Base-by-base conservation (phyloP, 1,284 basidiomycete genomes). In the Fistulinella staudtii region DNA sequence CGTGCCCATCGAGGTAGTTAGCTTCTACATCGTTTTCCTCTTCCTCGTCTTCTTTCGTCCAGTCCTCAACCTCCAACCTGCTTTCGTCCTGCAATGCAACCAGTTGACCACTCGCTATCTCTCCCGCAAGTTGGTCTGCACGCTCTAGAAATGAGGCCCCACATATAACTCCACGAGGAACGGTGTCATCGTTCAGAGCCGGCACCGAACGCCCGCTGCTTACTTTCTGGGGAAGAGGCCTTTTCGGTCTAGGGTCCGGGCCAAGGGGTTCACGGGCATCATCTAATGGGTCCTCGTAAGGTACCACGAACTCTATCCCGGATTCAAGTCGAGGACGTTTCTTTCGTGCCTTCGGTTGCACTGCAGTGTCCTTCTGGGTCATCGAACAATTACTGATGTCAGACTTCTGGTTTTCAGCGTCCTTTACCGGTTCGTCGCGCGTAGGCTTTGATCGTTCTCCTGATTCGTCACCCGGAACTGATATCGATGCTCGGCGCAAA, bases 151-250 rank as follows among this genome's bases (percentile, higher is more conserved):
- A 46, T 20, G 37, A 18, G 8, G 34, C 5, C 37, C 38, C 29
- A 21, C 17, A 29, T n/a, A n/a, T n/a, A 33, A 34, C 29, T 14
- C 36, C 33, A 39, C n/a, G 33, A 23, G 23, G 17, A 18, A 18
- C 17, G 9, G 29, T 21, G 9, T 35, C 39, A 15, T 38, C 21
- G 14, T 34, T 24, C 18, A 20, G 18, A 31, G 15, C 20, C 18
- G 23, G 20, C 14, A 7, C 9, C 23, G 20, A 27, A 40, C 31
- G 35, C 21, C 37, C 15, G 11, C 41, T 41, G 23, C 22, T 5
- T 39, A 50, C 28, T 34, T 50, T 61, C 15, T 28, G 34, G 28
- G 59, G 59, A 39, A 64, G 49, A 11, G 61, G 61, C 15, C 61
- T 55, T 5, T 20, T 8, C 4, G 3, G 3, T 27, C 59, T 58